A percentile compares a stretch with the other conserved stretches of the same genome.
These are phyloP conservation scores for Lactarius trivialis DNA, from an alignment of 768 basidiomycete genomes.

Conservation along the genomic window DNA sequence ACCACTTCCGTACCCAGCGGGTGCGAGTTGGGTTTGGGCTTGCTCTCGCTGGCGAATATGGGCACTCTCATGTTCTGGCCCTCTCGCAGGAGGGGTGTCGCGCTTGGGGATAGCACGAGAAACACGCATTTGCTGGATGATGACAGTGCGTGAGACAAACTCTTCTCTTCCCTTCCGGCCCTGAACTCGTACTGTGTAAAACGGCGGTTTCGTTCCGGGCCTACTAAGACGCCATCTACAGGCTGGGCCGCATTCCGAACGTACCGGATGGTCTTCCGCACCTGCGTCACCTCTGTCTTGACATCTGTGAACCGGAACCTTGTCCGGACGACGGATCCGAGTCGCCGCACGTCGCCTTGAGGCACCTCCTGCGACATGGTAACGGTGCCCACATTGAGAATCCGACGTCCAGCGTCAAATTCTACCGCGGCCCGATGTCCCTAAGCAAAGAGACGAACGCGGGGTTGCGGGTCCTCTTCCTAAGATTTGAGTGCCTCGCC, in stretches of 20 bases:
- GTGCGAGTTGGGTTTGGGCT: background rate
- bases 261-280: slow-evolving; percentile 9
- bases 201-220: background rate
- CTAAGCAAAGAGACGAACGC: background rate
- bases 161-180: background rate
- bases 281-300: background rate
- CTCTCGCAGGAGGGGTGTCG: background rate
- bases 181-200: background rate
- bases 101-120: background rate
- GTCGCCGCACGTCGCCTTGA: background rate
- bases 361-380: background rate
- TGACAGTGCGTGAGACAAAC: background rate
- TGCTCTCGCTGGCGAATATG: background rate
- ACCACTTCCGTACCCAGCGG: background rate
- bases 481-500: background rate
- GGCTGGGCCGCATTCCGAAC: background rate
- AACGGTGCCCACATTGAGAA: background rate
- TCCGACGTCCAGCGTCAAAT: slow-evolving; percentile 6
- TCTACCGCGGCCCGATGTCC: slow-evolving; percentile 4
- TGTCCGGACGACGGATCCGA: background rate
- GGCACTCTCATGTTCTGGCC: background rate
- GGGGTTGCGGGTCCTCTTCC: background rate
- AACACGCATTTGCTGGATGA: background rate
- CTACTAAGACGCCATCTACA: background rate
- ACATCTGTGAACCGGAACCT: background rate